Base-by-base conservation (phyloP, 1,284 basidiomycete species). In the Trichosporon sp. region DNA sequence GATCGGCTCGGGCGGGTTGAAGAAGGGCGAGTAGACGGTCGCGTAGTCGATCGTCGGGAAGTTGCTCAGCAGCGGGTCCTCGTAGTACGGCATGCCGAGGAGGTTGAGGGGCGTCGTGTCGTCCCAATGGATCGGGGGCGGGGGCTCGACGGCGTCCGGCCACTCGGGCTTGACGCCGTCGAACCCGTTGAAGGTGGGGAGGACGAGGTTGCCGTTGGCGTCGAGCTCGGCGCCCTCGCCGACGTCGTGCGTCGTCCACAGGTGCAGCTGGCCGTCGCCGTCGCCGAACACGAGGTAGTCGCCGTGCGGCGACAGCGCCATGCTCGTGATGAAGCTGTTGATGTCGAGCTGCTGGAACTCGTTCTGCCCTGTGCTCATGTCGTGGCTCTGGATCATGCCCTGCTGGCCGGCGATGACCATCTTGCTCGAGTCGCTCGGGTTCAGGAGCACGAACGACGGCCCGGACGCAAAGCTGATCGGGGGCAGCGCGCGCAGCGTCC, bases 281-380 rank as follows among this genome's bases (percentile, higher is more conserved):
- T 98, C 95, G 1, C 93, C 95, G 75, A 97, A 95, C 0, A 93
- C 95, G 76, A 99, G 86, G 76, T 94, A 97, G 64, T 92, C 90
- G 25, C 92, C 93, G 0, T 90, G 91, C 1, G 92, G 89, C 1
- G 94, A 94, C 34, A 98, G 85, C 5, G 93, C 89, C 73, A 91
- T 87, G 53, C 92, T 90, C 1, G 90, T 93, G 69, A 98, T 83
- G 80, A 89, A 95, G 0, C 92, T 91, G 0, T 87, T 76, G 12
- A 86, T 81, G 64, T 86, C 85, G 64, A 87, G 81, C 77, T 86
- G 80, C 84, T 90, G 92, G 64, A 78, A 78, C 67, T 72, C 65
- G 65, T 73, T 71, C 11, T 65, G 23, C 89, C 92, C 85, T 90
- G 92, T 79, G 90, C 88, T 87, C 42, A 91, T 88, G 79, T 99